Conservation (phyloP, 2,329 filamentous ascomycete species). For the Nectriaceae sp. region DNA sequence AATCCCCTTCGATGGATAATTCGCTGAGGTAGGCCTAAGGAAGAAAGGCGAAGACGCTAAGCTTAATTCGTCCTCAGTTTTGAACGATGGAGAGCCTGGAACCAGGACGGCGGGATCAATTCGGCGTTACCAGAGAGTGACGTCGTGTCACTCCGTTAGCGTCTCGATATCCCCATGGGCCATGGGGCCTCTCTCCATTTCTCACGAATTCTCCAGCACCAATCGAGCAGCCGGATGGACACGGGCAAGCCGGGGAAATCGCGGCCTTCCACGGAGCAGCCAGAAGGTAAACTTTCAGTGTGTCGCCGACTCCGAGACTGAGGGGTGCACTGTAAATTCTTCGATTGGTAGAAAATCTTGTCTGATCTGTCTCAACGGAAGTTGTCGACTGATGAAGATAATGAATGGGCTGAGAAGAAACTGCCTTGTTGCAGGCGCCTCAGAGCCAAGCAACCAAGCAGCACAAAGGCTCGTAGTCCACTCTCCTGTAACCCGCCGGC, state of each 20-base stretch:
- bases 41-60: not conserved
- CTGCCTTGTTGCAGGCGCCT: too few relatives aligned
- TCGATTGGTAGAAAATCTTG: too few relatives aligned
- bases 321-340: not conserved
- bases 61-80: not conserved
- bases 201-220: not conserved
- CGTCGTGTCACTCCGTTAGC: not conserved
- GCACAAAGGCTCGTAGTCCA: too few relatives aligned
- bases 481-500: too few relatives aligned
- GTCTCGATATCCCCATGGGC: too few relatives aligned
- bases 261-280: not conserved
- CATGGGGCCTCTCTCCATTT: not conserved
- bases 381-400: too few relatives aligned
- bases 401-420: too few relatives aligned
- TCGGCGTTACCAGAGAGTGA: conserved; percentile 6
- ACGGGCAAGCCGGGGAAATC: not conserved
- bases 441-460: too few relatives aligned
- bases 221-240: not conserved
- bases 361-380: too few relatives aligned
- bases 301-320: not conserved
- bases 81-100: not conserved
- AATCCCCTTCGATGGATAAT: not conserved
- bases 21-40: not conserved
- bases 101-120: conserved; percentile 2
- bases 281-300: not conserved